Evolutionary conservation across 805 yeast species (phyloP).

Genomic region (Gaillardinia entomophila): DNA sequence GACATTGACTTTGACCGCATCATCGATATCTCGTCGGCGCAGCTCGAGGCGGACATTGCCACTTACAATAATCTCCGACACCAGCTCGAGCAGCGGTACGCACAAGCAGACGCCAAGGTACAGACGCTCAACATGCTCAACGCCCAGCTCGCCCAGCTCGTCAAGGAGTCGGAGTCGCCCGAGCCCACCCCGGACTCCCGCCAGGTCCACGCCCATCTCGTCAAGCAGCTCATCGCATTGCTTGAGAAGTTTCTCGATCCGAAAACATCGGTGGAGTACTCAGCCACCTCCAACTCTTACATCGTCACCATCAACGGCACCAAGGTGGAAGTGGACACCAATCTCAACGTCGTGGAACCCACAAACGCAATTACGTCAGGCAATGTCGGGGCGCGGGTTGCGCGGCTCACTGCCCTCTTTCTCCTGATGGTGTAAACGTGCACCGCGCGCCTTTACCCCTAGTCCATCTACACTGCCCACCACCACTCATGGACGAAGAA

Average conservation of each 20-base stretch:
- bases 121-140: conserved; percentile 2
- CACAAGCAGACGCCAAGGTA: conserved; percentile 3
- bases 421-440: no score
- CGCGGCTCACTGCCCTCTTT: no score
- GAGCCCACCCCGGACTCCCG: conserved; percentile 5
- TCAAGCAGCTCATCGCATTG: conserved; percentile 7
- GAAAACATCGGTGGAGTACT: no score
- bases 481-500: no score
- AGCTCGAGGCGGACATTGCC: conserved; percentile 8
- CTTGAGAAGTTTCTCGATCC: conserved; percentile 6
- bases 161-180: conserved; percentile 1
- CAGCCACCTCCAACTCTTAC: no score
- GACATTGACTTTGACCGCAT: not conserved
- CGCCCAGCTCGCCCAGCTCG: conserved; percentile 1
- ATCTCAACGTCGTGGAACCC: no score
- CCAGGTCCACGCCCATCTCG: conserved; percentile 10
- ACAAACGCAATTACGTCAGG: no score
- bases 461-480: no score
- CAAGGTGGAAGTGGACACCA: no score
- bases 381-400: no score
- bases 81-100: conserved; percentile 3
- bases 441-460: no score
- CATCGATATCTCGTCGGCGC: conserved; percentile 7
- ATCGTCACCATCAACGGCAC: no score
- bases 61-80: conserved; percentile 7